Percentiles rank a stretch among this genome's conserved stretches.
Conservation (phyloP, 1,139 yeast genomes). For the Pichia sp. region DNA sequence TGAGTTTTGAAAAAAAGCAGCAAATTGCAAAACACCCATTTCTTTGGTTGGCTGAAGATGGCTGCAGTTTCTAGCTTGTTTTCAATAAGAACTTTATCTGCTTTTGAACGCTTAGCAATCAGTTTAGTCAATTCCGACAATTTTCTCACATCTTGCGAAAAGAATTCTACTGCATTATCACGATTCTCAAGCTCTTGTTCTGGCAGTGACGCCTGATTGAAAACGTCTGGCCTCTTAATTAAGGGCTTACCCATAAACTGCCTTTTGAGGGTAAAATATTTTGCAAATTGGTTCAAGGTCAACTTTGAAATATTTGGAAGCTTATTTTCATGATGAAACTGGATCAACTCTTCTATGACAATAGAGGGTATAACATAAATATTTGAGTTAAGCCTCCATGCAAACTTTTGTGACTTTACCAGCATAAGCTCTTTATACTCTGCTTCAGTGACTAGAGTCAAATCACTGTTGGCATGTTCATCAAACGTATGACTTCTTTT, state of each 20-base stretch:
- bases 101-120: slow-evolving; percentile 3
- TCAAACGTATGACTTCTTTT: slow-evolving; percentile 15
- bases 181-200: slow-evolving; percentile 12
- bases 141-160: slow-evolving; percentile 9
- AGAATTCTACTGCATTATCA: slow-evolving; percentile 13
- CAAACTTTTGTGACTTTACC: slow-evolving; percentile 39
- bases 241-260: slow-evolving; percentile 71
- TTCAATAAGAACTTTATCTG: neutral
- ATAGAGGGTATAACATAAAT: slow-evolving; percentile 72
- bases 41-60: slow-evolving; percentile 9
- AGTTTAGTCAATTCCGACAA: slow-evolving; percentile 8
- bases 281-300: slow-evolving; percentile 51
- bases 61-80: slow-evolving; percentile 7
- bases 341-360: slow-evolving; percentile 43
- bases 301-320: slow-evolving; percentile 11
- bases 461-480: slow-evolving; percentile 7
- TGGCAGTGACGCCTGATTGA: slow-evolving; percentile 17
- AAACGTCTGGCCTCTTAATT: slow-evolving; percentile 50
- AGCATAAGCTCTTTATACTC: slow-evolving; percentile 35
- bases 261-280: slow-evolving; percentile 83
- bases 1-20: slow-evolving; percentile 12
- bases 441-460: slow-evolving; percentile 18
- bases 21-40: slow-evolving; percentile 10
- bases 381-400: slow-evolving; percentile 64
- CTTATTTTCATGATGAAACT: slow-evolving; percentile 33